Conservation (phyloP, 169 alveolate species). For the Plasmodium vivax region DNA sequence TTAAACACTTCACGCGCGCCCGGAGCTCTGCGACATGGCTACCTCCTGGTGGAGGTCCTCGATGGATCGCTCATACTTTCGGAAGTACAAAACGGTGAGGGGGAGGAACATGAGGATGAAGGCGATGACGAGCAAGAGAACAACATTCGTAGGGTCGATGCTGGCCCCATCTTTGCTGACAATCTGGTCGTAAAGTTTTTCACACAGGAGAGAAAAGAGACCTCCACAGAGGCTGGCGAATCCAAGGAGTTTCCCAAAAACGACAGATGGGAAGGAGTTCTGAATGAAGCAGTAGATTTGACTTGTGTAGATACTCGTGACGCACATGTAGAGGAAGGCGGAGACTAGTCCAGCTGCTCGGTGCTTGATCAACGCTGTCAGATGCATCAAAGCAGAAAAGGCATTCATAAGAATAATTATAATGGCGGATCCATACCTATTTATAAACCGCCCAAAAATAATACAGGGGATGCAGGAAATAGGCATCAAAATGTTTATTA, state of each 20-base stretch:
- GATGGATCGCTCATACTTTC: constrained; percentile 60
- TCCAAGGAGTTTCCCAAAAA: constrained; percentile 82
- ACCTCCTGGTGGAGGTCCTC: not conserved
- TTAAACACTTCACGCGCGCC: not conserved
- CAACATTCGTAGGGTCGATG: constrained; percentile 30
- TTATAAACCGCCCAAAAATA: constrained; percentile 61
- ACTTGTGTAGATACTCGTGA: constrained; percentile 78
- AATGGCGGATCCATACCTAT: constrained; percentile 53
- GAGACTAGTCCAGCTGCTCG: constrained; percentile 69
- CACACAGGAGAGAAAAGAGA: constrained; percentile 75
- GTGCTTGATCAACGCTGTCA: constrained; percentile 58
- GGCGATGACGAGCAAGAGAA: not conserved
- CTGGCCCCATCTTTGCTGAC: not conserved
- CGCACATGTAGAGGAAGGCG: constrained; percentile 74
- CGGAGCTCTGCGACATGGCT: not conserved
- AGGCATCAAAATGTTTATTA: constrained; percentile 50
- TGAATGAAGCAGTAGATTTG: constrained; percentile 79
- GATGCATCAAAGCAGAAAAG: constrained; percentile 75
- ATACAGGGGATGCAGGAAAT: constrained; percentile 56
- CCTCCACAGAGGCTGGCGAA: constrained; percentile 79
- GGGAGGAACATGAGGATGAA: constrained; percentile 67
- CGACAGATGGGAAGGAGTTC: constrained; percentile 75
- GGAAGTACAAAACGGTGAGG: constrained; percentile 16
- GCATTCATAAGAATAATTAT: constrained; percentile 76
- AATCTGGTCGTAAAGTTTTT: constrained; percentile 57